Conservation (phyloP, 805 yeast species). For the Vanderwaltozyma yarrowii region DNA sequence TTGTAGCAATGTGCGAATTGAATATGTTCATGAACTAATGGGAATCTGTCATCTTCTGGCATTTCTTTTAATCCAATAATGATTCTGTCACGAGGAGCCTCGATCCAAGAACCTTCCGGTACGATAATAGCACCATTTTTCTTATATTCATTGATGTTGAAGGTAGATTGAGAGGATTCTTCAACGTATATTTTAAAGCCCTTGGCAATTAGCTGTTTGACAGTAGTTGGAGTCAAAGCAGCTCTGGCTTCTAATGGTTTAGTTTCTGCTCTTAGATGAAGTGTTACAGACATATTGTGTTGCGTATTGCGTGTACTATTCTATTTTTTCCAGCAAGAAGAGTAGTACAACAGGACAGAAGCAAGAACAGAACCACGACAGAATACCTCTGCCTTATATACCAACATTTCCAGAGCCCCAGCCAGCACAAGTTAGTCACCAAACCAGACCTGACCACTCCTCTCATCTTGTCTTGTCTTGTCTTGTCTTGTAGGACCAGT, state of each 20-base stretch:
- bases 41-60: slow-evolving; percentile 84
- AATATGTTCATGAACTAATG: slow-evolving; percentile 89
- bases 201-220: slow-evolving; percentile 71
- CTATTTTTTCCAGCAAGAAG: no score
- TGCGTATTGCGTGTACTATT: not conserved
- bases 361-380: no score
- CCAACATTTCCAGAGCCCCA: no score
- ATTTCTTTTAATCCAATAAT: slow-evolving; percentile 91
- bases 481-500: no score
- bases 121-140: slow-evolving; percentile 79
- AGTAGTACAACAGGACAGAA: no score
- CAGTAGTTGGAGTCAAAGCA: slow-evolving; percentile 86
- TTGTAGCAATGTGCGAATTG: slow-evolving; percentile 99
- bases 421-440: no score
- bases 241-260: slow-evolving; percentile 97
- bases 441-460: no score
- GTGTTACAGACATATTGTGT: slow-evolving; percentile 36
- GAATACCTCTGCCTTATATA: no score
- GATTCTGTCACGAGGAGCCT: slow-evolving; percentile 83
- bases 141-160: slow-evolving; percentile 64
- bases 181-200: slow-evolving; percentile 88
- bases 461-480: no score
- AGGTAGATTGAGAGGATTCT: slow-evolving; percentile 75
- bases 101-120: slow-evolving; percentile 87
- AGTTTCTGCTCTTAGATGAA: slow-evolving; percentile 93